Evolutionary conservation across 2,329 filamentous ascomycete genomes (phyloP).

Genomic region (Fusarium sacchari): DNA sequence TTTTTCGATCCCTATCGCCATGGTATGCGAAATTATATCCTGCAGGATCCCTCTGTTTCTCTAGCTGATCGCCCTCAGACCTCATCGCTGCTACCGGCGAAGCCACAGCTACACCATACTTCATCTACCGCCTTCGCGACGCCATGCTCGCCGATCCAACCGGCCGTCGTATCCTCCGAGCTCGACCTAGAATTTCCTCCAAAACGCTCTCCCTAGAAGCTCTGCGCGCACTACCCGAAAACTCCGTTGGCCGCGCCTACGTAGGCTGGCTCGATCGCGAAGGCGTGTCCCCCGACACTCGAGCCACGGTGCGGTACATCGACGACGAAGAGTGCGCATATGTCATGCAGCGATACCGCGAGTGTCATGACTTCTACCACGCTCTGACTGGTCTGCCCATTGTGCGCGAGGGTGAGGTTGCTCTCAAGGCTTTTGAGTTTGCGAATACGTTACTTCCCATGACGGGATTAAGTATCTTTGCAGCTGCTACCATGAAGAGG

Average conservation of each 20-base stretch:
- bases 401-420: slow-evolving; percentile 94
- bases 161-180: slow-evolving; percentile 89
- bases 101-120: slow-evolving; percentile 92
- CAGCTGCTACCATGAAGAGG: slow-evolving; percentile 85
- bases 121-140: slow-evolving; percentile 89
- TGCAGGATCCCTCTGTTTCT: not conserved
- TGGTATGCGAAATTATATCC: slow-evolving; percentile 57
- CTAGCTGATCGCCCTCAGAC: slow-evolving; percentile 61
- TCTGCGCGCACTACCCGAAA: slow-evolving; percentile 76
- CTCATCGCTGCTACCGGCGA: slow-evolving; percentile 95
- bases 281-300: slow-evolving; percentile 91
- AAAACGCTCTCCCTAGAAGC: slow-evolving; percentile 71
- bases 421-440: slow-evolving; percentile 98
- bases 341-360: slow-evolving; percentile 97
- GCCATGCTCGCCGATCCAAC: slow-evolving; percentile 88
- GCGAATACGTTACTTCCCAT: slow-evolving; percentile 94
- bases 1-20: slow-evolving; percentile 81
- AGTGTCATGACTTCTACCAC: slow-evolving; percentile 98
- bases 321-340: slow-evolving; percentile 97
- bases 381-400: slow-evolving; percentile 90
- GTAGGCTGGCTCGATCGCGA: slow-evolving; percentile 93
- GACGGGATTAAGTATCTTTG: slow-evolving; percentile 87
- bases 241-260: slow-evolving; percentile 84
- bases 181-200: slow-evolving; percentile 88
- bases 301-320: slow-evolving; percentile 84